Base-by-base conservation (phyloP, 768 basidiomycete genomes). In the Roridomyces roridus region DNA sequence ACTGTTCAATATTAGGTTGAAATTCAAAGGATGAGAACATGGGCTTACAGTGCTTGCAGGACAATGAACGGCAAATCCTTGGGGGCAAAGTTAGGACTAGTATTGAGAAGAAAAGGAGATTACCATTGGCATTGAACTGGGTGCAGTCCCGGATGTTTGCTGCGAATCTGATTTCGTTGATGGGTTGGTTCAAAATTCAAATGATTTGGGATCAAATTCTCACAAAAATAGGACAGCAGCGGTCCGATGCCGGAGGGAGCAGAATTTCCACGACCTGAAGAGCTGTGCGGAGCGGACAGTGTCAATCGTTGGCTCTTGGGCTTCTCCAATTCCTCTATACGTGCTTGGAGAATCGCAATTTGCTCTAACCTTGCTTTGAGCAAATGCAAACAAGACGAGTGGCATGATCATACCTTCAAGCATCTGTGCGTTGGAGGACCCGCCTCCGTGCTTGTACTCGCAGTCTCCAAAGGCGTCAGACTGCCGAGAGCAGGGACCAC, bases 41-140 rank as follows among this genome's bases (percentile, higher is more conserved):
- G 6, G 23, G 10, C 55, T 10, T 42, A 58, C 60, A 62, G 18
- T 9, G 57, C 61, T 45, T 63, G 56, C 1, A 63, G 53, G 4
- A 63, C 57, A 17, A 63, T 51, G 26, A 51, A 50, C 6, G 61
- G 61, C 4, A 63, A 28, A 29, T 63, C 60, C 14, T 42, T 45
- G 6, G 47, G 46, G 47, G 54, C 54, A 7, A 51, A 51, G 26
- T 43, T 49, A 1, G 24, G 28, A 2, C 35, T 25, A 5, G 60
- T 24, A 0, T 20, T n/a, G n/a, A n/a, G n/a, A n/a, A n/a, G n/a
- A n/a, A n/a, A n/a, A n/a, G n/a, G n/a, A n/a, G n/a, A n/a, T n/a
- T n/a, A n/a, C n/a, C n/a, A n/a, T n/a, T n/a, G n/a, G n/a, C n/a
- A n/a, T n/a, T n/a, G n/a, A n/a, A n/a, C n/a, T n/a, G n/a, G n/a